These are phyloP conservation scores for Nothomitra cinnamomea DNA, from an alignment of 2,329 filamentous ascomycete species.

Conservation along the genomic window DNA sequence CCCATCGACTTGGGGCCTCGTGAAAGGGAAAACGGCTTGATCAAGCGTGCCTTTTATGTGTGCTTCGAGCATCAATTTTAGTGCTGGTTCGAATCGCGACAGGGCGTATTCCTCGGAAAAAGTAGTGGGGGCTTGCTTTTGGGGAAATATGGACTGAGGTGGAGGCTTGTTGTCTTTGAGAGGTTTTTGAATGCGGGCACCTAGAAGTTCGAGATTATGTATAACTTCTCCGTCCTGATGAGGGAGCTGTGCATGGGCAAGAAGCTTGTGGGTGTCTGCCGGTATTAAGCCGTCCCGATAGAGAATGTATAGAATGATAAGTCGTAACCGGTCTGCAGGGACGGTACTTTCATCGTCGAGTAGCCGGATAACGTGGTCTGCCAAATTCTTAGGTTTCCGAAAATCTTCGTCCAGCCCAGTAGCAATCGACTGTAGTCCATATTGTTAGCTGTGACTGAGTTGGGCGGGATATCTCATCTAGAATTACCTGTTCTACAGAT, in stretches of 20 bases:
- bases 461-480: slow-evolving; percentile 5
- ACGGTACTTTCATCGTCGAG: slow-evolving; percentile 67
- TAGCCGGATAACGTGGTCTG: slow-evolving; percentile 72
- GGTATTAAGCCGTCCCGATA: slow-evolving; percentile 72
- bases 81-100: slow-evolving; percentile 67
- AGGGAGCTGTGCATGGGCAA: slow-evolving; percentile 67
- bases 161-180: slow-evolving; percentile 62
- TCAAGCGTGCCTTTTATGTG: slow-evolving; percentile 52
- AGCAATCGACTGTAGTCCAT: slow-evolving; percentile 36
- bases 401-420: slow-evolving; percentile 89
- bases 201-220: slow-evolving; percentile 64
- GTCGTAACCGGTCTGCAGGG: slow-evolving; percentile 58
- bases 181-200: slow-evolving; percentile 51
- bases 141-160: slow-evolving; percentile 51
- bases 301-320: slow-evolving; percentile 72
- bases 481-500: slow-evolving; percentile 56
- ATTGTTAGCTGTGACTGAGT: slow-evolving; percentile 28
- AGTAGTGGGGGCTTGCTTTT: slow-evolving; percentile 36
- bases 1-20: slow-evolving; percentile 45
- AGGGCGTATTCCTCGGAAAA: slow-evolving; percentile 55
- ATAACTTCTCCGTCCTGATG: slow-evolving; percentile 56
- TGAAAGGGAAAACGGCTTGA: slow-evolving; percentile 49
- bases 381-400: slow-evolving; percentile 75
- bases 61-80: slow-evolving; percentile 73
- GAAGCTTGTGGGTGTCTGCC: slow-evolving; percentile 69